phyloP scores from a whole-genome alignment of 306 rosid genomes.

The Carpinus viminea region DNA sequence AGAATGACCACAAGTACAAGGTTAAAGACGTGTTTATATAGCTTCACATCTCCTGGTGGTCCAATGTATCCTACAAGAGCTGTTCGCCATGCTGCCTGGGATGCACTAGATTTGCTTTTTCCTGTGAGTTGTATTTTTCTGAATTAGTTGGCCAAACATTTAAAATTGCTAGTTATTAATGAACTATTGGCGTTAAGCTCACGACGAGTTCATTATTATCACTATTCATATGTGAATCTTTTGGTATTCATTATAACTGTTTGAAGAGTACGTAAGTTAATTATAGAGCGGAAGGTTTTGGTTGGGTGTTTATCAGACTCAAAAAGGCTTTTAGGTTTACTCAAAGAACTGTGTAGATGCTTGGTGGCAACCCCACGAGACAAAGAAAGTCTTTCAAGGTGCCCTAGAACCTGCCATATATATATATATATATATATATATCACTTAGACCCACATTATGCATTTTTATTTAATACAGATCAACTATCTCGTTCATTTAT shows the following conservation, averaged over 20 bases:
- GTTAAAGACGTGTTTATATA: conserved; percentile 81
- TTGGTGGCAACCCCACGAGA: neutral
- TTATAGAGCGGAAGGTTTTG: neutral
- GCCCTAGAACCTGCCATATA: neutral
- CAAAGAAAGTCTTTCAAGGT: neutral
- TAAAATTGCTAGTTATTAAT: neutral
- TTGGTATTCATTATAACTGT: neutral
- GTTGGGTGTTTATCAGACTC: neutral
- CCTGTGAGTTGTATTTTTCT: conserved; percentile 57
- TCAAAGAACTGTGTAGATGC: neutral
- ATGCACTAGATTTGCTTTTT: conserved; percentile 80
- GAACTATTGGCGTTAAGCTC: neutral
- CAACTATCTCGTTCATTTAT: neutral
- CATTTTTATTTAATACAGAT: neutral
- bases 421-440: too few relatives aligned
- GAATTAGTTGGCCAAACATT: neutral
- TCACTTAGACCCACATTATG: neutral
- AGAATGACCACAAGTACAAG: conserved; percentile 94
- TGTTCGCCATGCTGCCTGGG: conserved; percentile 99
- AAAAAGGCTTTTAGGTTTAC: too few relatives aligned
- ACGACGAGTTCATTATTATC: neutral
- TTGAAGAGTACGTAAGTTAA: neutral
- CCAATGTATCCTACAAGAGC: conserved; percentile 98
- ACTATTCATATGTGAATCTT: neutral
- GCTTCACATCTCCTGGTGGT: conserved; percentile 96